Evolutionary conservation across 148 eudicot species (phyloP).

Genomic region (Persicaria maculosa): DNA sequence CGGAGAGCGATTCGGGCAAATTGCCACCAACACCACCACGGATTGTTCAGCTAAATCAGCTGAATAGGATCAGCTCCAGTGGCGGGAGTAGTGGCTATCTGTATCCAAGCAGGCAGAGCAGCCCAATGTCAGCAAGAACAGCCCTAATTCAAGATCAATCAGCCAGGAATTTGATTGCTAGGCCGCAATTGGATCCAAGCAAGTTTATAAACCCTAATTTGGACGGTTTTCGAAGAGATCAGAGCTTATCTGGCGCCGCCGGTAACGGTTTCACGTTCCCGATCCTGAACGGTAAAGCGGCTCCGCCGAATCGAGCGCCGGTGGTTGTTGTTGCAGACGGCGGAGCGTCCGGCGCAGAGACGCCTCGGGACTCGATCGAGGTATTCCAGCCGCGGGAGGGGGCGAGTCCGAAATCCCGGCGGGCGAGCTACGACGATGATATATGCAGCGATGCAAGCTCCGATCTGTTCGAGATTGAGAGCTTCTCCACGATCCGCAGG

Average conservation of each 20-base stretch:
- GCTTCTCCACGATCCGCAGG: slow-evolving; percentile 34
- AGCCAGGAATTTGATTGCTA: background rate
- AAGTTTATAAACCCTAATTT: slow-evolving; percentile 6
- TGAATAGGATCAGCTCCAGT: slow-evolving; percentile 20
- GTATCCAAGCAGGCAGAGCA: slow-evolving; percentile 26
- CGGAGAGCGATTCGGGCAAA: slow-evolving; percentile 22
- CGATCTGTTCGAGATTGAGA: slow-evolving; percentile 80
- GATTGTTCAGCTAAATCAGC: slow-evolving; percentile 21
- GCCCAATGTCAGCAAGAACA: slow-evolving; percentile 18
- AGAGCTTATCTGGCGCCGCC: slow-evolving; percentile 7
- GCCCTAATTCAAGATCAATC: slow-evolving; percentile 2
- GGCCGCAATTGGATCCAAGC: slow-evolving; percentile 11
- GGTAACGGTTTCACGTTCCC: slow-evolving; percentile 64
- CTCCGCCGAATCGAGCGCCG: slow-evolving; percentile 14
- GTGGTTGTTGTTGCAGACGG: background rate
- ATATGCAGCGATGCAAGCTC: slow-evolving; percentile 77
- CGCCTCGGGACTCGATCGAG: slow-evolving; percentile 70
- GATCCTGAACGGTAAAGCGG: slow-evolving; percentile 29
- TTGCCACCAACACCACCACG: slow-evolving; percentile 16
- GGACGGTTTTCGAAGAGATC: background rate
- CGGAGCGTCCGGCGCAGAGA: slow-evolving; percentile 24
- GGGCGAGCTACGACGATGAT: slow-evolving; percentile 53
- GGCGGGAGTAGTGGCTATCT: slow-evolving; percentile 11
- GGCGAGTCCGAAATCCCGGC: slow-evolving; percentile 39
- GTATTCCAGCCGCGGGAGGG: slow-evolving; percentile 49